Base-by-base conservation (phyloP, 2,329 filamentous ascomycete genomes). In the Neurospora sp. region DNA sequence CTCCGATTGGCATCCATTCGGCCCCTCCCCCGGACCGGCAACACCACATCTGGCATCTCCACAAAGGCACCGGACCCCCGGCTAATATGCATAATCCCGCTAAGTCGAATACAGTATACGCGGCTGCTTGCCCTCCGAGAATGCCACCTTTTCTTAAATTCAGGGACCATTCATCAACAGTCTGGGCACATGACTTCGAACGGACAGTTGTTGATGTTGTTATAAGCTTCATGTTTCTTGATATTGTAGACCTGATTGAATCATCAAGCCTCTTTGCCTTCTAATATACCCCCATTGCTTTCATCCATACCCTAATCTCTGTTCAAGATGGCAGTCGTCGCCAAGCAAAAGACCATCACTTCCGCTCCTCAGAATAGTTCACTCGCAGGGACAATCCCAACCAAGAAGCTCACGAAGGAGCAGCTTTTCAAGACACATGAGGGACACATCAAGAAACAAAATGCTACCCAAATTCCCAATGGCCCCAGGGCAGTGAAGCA, bases 401-500 rank as follows among this genome's bases (percentile, higher is more conserved):
- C 70, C 9, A 69, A 66, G 68, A 73, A 73, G 46, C 70, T 73
- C n/a, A 72, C 72, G 23, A 76, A 75, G 67, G 75, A 76, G 39
- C 70, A 76, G 52, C 68, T 77, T 11, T 39, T 72, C 52, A 72
- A 73, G 13, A 76, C 75, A 39, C 76, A 77, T 71, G 72, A 69
- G 67, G 66, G 68, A 1, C 71, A 77, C 66, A 69, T 77, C 39
- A 72, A 75, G 68, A 75, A 73, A 67, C 76, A 77, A 46, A 70
- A 74, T 19, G 73, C 71, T 46, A 69, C 71, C n/a, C 52, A 62
- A 10, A 36, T 28, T 36, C 72, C 73, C 7, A 67, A 74, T 52
- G 73, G 73, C n/a, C 73, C 75, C 43, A 73, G 76, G 33, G 74
- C 76, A 1, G 77, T 78, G 40, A 78, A 77, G 73, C 77, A 78